These are phyloP conservation scores for Suillus variegatus DNA, from an alignment of 768 basidiomycete species.

Conservation along the genomic window DNA sequence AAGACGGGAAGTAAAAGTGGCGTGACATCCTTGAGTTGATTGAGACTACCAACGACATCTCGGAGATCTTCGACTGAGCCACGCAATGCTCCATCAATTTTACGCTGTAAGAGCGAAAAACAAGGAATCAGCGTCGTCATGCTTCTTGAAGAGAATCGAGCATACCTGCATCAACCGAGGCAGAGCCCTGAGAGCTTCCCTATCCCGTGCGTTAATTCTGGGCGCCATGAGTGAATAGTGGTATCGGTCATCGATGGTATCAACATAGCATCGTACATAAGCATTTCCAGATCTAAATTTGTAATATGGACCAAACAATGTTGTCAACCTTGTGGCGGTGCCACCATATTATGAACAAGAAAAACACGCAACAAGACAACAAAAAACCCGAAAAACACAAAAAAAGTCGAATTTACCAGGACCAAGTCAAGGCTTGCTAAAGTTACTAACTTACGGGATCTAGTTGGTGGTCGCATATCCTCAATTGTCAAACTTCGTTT, in stretches of 20 bases:
- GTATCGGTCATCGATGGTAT: constrained; percentile 11
- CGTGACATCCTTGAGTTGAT: constrained; percentile 3
- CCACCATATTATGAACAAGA: too few species aligned
- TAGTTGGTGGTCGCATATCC: background rate
- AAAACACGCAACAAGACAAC: too few species aligned
- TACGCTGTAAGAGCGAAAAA: background rate
- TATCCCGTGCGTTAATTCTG: constrained; percentile 3
- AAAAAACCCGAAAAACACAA: too few species aligned
- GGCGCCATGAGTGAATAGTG: background rate
- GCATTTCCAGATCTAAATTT: constrained; percentile 29
- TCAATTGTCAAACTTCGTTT: background rate
- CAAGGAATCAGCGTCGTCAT: background rate
- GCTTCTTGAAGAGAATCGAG: background rate
- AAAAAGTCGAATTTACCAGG: background rate
- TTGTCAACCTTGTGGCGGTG: too few species aligned
- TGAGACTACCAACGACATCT: constrained; percentile 2
- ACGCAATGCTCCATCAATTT: constrained; percentile 1
- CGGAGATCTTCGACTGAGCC: constrained; percentile 6
- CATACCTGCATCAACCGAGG: constrained; percentile 6
- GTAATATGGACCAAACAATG: constrained; percentile 1
- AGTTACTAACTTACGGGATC: background rate
- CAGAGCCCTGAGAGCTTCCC: constrained; percentile 1
- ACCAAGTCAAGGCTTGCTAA: background rate
- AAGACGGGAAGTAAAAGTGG: constrained; percentile 2
- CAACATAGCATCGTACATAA: constrained; percentile 2